Evolutionary conservation across 1,284 basidiomycete species (phyloP), one percentile per base, ranked within the genome.

Genomic region (Leucocoprinus gongylophorus): DNA sequence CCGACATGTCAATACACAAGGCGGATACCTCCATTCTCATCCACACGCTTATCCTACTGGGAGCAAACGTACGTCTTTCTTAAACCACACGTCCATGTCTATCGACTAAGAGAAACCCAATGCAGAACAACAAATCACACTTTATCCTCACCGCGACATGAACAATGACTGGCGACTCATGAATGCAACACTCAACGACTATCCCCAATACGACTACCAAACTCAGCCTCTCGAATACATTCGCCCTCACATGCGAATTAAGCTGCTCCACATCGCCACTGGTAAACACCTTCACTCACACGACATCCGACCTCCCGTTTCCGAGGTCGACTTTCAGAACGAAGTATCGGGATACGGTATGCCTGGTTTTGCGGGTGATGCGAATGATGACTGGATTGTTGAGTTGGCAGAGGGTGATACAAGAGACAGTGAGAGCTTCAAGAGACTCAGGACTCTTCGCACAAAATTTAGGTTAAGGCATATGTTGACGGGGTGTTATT

Each of bases 311-410:
- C 91, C 97, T 2, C 94, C 95, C 13, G 84, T 99, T n/a, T 94
- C 91, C 44, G 95, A 99, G 54, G 93, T 97, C 50, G 97, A 99
- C 61, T 99, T 97, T 75, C 97, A 99, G 73, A 95, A 98, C 64
- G 97, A 99, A 67, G 95, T 98, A 0, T 95, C 94, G 1, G 93
- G 76, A 1, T 99, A 99, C 62, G 97, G 97, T 2, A 86, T 91
- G 72, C 72, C 83, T 1, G 87, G 84, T n/a, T 97, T 87, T 61
- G 67, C 68, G 0, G 93, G 92, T 13, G 95, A 98, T 64, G 80
- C 84, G 49, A 98, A 99, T 66, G 95, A 99, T 66, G 92, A 98
- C 66, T 99, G 94, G 83, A 74, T 88, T 56, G 78, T 99, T 42
- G 95, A 98, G 69, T 92, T 99, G 51, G 83, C 88, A 30, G 71